These are phyloP conservation scores for Xenoacremonium recifei DNA, from an alignment of 2,329 filamentous ascomycete species.

Conservation along the genomic window DNA sequence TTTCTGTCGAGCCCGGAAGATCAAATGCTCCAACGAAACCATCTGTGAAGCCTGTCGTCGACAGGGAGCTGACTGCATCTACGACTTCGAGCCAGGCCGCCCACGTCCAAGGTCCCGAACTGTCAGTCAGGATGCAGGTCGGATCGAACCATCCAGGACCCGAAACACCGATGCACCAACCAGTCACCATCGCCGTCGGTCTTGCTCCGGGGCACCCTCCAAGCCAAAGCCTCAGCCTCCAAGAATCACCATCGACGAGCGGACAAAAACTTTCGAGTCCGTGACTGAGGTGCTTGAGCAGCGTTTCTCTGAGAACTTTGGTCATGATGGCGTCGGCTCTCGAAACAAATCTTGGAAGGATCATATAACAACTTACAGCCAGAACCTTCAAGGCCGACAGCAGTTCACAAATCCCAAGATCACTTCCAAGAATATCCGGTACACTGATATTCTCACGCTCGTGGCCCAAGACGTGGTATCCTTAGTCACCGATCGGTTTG, in stretches of 20 bases:
- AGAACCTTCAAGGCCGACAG: constrained; percentile 13
- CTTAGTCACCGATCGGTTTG: constrained; percentile 28
- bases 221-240: constrained; percentile 19
- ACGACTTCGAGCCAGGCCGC: constrained; percentile 34
- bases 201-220: constrained; percentile 23
- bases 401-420: constrained; percentile 16
- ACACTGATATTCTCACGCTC: constrained; percentile 27
- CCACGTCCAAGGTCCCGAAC: constrained; percentile 28
- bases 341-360: constrained; percentile 21
- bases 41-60: constrained; percentile 37
- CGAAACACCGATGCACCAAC: constrained; percentile 14
- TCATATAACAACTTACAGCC: constrained; percentile 17
- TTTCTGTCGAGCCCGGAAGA: constrained; percentile 37
- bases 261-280: constrained; percentile 20
- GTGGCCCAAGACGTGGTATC: constrained; percentile 31
- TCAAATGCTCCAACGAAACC: constrained; percentile 37
- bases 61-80: constrained; percentile 37
- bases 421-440: constrained; percentile 17
- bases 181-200: constrained; percentile 22
- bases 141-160: constrained; percentile 10
- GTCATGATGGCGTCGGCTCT: constrained; percentile 8
- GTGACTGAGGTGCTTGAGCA: constrained; percentile 30
- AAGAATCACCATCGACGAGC: constrained; percentile 16
- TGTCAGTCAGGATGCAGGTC: constrained; percentile 25
- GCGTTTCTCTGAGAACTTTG: constrained; percentile 29